phyloP scores from a whole-genome alignment of 2,329 filamentous ascomycete genomes.

The Cladophialophora carrionii region DNA sequence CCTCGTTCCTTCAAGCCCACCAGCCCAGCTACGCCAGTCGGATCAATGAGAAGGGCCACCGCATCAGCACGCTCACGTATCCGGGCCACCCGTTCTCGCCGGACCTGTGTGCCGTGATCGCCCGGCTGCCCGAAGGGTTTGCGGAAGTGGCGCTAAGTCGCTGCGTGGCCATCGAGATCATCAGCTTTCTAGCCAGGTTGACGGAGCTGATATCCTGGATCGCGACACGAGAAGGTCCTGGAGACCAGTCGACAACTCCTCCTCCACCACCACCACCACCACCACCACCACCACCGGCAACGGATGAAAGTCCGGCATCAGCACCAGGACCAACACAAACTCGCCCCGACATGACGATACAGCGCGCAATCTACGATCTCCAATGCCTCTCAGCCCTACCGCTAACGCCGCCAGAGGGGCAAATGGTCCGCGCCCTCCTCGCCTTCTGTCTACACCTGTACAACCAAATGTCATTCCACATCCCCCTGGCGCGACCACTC shows the following conservation, averaged over 20 bases:
- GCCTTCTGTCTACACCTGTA: slow-evolving; percentile 29
- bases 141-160: slow-evolving; percentile 24
- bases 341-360: slow-evolving; percentile 21
- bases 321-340: neutral
- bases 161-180: slow-evolving; percentile 24
- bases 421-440: slow-evolving; percentile 22
- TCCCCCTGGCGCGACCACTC: slow-evolving; percentile 27
- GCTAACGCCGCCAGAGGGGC: slow-evolving; percentile 18
- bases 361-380: slow-evolving; percentile 31
- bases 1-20: slow-evolving; percentile 24
- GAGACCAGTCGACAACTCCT: neutral
- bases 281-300: slow-evolving; percentile 5
- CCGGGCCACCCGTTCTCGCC: slow-evolving; percentile 26
- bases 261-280: neutral
- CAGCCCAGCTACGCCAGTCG: slow-evolving; percentile 30
- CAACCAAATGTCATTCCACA: slow-evolving; percentile 26
- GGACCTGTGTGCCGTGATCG: slow-evolving; percentile 23
- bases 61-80: slow-evolving; percentile 29
- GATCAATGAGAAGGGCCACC: slow-evolving; percentile 28
- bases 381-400: slow-evolving; percentile 26
- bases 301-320: neutral
- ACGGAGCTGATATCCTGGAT: slow-evolving; percentile 25
- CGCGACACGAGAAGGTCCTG: neutral
- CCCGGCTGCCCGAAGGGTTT: slow-evolving; percentile 27
- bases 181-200: slow-evolving; percentile 28